These are phyloP conservation scores for Phytopythium litorale DNA, from an alignment of 352 stramenopile genomes.

Conservation along the genomic window DNA sequence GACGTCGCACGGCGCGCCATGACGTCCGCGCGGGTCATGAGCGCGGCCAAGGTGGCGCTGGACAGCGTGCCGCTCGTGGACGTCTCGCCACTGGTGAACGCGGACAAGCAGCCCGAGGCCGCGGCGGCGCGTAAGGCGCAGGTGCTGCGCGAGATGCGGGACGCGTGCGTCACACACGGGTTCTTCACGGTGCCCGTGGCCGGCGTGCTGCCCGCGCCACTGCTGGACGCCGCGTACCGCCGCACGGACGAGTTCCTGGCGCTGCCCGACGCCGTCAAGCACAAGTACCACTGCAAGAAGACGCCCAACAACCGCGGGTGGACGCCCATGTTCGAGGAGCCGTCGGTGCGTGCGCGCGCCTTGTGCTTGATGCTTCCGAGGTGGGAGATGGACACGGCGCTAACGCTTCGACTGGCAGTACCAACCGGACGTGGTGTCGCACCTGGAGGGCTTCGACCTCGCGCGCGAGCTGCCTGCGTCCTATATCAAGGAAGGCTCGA, in stretches of 20 bases:
- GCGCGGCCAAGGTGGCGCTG: conserved; percentile 40
- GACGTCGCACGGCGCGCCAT: not conserved
- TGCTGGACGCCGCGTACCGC: conserved; percentile 54
- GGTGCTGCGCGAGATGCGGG: conserved; percentile 55
- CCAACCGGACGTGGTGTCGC: conserved; percentile 69
- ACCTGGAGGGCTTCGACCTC: conserved; percentile 75
- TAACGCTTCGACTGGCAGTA: conserved; percentile 32
- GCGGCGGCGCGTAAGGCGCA: conserved; percentile 25
- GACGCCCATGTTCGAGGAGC: conserved; percentile 83
- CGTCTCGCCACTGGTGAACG: conserved; percentile 50
- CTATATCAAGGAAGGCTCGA: conserved; percentile 59
- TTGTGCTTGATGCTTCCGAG: not conserved
- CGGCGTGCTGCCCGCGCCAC: conserved; percentile 40
- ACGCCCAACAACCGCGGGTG: conserved; percentile 69
- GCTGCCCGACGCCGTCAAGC: conserved; percentile 56
- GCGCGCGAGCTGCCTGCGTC: conserved; percentile 48
- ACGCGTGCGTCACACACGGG: conserved; percentile 49
- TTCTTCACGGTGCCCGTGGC: conserved; percentile 81
- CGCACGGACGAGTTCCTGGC: conserved; percentile 67
- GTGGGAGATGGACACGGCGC: not conserved
- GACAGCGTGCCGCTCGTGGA: conserved; percentile 64
- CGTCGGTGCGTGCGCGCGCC: conserved; percentile 35
- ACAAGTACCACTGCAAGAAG: conserved; percentile 75
- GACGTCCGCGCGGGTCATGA: conserved; percentile 29
- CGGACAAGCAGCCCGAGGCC: conserved; percentile 10